Percentiles rank a stretch among this genome's conserved stretches.
These are phyloP conservation scores for Ophiobolus disseminans DNA, from an alignment of 2,329 filamentous ascomycete genomes.

Conservation along the genomic window DNA sequence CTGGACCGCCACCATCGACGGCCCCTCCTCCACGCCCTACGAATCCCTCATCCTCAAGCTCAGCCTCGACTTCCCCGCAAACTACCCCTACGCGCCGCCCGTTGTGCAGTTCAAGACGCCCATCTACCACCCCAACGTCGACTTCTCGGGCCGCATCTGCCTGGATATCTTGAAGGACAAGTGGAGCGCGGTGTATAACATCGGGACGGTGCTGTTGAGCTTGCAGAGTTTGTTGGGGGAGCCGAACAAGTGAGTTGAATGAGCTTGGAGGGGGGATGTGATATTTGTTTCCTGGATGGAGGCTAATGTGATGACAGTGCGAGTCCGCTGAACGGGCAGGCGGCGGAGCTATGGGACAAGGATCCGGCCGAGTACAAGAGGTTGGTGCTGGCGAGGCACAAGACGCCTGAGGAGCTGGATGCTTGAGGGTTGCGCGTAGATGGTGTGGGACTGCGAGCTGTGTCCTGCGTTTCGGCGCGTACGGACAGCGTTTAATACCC, in stretches of 20 bases:
- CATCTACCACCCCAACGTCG: conserved; percentile 98
- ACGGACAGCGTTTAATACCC: no score
- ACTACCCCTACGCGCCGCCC: conserved; percentile 91
- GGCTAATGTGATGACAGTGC: conserved; percentile 62
- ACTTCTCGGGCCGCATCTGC: conserved; percentile 96
- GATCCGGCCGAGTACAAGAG: conserved; percentile 86
- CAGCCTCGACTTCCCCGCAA: conserved; percentile 85
- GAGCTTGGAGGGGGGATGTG: not conserved
- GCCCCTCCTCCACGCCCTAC: conserved; percentile 91
- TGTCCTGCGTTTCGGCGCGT: no score
- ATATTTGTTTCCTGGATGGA: not conserved
- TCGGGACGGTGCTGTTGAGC: conserved; percentile 89
- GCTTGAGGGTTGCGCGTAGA: conserved; percentile 12
- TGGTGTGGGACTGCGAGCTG: not conserved
- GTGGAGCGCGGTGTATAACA: conserved; percentile 98
- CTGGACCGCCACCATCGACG: conserved; percentile 94
- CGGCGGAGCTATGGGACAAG: conserved; percentile 93
- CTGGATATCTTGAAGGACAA: conserved; percentile 98
- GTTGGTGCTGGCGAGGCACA: conserved; percentile 68
- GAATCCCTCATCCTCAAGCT: conserved; percentile 89
- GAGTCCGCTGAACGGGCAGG: conserved; percentile 93
- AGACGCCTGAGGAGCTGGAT: conserved; percentile 55
- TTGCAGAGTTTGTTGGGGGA: conserved; percentile 94
- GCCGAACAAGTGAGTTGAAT: conserved; percentile 87
- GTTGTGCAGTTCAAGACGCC: conserved; percentile 97